Percentiles rank a stretch among this genome's conserved stretches.
These are phyloP conservation scores for Calocybe gambosa DNA, from an alignment of 1,284 basidiomycete species.

Conservation along the genomic window DNA sequence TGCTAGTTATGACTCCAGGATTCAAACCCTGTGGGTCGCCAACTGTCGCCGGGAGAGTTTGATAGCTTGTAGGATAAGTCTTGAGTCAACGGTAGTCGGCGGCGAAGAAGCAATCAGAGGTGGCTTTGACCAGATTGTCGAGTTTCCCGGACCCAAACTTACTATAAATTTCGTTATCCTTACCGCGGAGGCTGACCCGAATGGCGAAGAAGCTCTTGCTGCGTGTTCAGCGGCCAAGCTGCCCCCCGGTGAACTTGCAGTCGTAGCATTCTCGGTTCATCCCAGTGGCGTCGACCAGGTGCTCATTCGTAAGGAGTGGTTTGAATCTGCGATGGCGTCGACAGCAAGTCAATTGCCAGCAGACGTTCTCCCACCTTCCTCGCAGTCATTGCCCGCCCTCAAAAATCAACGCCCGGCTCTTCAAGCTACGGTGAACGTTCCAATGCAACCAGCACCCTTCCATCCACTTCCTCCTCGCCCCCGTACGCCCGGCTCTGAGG, in stretches of 20 bases:
- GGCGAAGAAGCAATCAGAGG: constrained; percentile 56
- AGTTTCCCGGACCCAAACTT: constrained; percentile 76
- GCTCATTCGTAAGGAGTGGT: constrained; percentile 77
- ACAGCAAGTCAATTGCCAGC: constrained; percentile 58
- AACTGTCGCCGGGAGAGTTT: constrained; percentile 78
- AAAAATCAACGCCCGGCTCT: constrained; percentile 15
- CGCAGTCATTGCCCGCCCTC: constrained; percentile 14
- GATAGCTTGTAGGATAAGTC: constrained; percentile 68
- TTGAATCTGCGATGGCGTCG: constrained; percentile 52
- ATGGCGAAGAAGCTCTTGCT: constrained; percentile 71
- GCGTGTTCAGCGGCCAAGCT: constrained; percentile 77
- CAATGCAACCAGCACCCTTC: constrained; percentile 18
- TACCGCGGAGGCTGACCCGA: constrained; percentile 71
- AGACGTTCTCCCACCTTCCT: constrained; percentile 34
- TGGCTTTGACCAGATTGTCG: constrained; percentile 72
- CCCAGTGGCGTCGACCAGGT: constrained; percentile 79
- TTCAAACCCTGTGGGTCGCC: constrained; percentile 78
- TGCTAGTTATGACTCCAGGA: constrained; percentile 71
- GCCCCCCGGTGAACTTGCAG: constrained; percentile 64
- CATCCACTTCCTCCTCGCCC: constrained; percentile 35
- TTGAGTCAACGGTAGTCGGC: constrained; percentile 50
- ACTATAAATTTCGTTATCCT: constrained; percentile 83
- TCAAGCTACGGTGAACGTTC: constrained; percentile 3
- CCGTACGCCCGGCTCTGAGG: constrained; percentile 68
- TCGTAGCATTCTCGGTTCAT: constrained; percentile 79